Percentiles rank a stretch among this genome's conserved stretches.
These are phyloP conservation scores for Quercus cerris DNA, from an alignment of 306 rosid genomes.

Conservation along the genomic window DNA sequence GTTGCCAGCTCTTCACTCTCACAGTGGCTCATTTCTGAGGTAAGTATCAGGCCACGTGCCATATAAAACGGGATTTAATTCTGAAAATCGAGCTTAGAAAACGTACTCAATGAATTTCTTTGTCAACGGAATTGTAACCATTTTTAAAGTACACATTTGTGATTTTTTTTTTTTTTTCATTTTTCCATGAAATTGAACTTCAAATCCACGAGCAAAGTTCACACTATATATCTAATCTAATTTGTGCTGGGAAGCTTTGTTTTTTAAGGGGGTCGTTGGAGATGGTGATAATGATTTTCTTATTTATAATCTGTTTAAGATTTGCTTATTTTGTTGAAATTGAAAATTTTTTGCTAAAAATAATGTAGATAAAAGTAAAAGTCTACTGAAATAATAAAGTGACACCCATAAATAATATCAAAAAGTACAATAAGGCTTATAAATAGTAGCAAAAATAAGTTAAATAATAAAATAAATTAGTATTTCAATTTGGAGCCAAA, in stretches of 20 bases:
- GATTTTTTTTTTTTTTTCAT: too few relatives aligned
- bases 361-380: too few relatives aligned
- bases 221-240: too few relatives aligned
- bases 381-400: rapidly evolving
- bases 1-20: too few relatives aligned
- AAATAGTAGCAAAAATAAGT: too few relatives aligned
- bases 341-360: rapidly evolving
- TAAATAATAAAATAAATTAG: too few relatives aligned
- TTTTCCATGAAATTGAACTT: not conserved
- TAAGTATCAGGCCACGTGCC: not conserved
- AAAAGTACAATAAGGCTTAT: rapidly evolving
- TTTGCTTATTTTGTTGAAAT: rapidly evolving
- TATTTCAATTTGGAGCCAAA: too few relatives aligned
- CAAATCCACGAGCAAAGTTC: not conserved
- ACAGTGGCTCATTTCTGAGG: not conserved
- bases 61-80: not conserved
- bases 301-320: rapidly evolving
- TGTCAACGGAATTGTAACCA: not conserved
- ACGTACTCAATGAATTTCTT: not conserved
- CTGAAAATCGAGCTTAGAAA: not conserved
- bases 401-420: rapidly evolving
- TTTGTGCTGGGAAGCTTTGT: not conserved
- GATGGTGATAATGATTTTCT: not conserved
- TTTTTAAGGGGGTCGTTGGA: not conserved
- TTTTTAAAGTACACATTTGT: not conserved